Percentiles rank a stretch among this genome's conserved stretches.
Conservation (phyloP, 1,284 basidiomycete genomes). For the Malassezia sympodialis region DNA sequence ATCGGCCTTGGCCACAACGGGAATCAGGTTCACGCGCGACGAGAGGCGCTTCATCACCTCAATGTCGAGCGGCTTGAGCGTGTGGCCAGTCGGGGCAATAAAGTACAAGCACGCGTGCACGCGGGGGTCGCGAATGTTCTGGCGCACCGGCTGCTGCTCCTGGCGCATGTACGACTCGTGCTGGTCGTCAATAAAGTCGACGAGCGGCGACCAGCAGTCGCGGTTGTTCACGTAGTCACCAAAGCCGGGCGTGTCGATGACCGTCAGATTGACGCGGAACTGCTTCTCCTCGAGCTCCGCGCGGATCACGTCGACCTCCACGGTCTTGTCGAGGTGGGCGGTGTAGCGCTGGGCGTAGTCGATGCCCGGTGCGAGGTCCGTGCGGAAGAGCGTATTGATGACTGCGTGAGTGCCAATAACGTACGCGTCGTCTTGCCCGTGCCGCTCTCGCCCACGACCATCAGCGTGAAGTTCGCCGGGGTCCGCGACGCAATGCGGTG, state of each 20-base stretch:
- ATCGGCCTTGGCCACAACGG: conserved; percentile 93
- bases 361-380: conserved; percentile 82
- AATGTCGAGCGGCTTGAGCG: conserved; percentile 95
- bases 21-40: conserved; percentile 89
- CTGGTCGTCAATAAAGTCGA: conserved; percentile 99
- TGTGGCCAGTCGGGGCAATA: conserved; percentile 88
- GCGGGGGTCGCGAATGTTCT: conserved; percentile 83
- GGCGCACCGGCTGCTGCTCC: conserved; percentile 91
- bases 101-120: conserved; percentile 98
- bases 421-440: conserved; percentile 43
- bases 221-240: conserved; percentile 99
- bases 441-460: conserved; percentile 80
- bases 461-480: conserved; percentile 95
- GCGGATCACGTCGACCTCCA: conserved; percentile 60
- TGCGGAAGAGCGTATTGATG: conserved; percentile 98
- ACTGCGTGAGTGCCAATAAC: conserved; percentile 19
- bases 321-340: conserved; percentile 97
- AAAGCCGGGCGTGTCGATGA: conserved; percentile 96
- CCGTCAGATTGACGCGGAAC: conserved; percentile 97
- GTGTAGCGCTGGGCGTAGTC: conserved; percentile 82
- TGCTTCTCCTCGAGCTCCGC: conserved; percentile 88
- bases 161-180: conserved; percentile 99
- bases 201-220: conserved; percentile 92
- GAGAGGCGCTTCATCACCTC: conserved; percentile 98
- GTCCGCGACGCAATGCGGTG: conserved; percentile 67